Conservation (phyloP, 2,329 filamentous ascomycete species). For the Aspergillus arachidicola region DNA sequence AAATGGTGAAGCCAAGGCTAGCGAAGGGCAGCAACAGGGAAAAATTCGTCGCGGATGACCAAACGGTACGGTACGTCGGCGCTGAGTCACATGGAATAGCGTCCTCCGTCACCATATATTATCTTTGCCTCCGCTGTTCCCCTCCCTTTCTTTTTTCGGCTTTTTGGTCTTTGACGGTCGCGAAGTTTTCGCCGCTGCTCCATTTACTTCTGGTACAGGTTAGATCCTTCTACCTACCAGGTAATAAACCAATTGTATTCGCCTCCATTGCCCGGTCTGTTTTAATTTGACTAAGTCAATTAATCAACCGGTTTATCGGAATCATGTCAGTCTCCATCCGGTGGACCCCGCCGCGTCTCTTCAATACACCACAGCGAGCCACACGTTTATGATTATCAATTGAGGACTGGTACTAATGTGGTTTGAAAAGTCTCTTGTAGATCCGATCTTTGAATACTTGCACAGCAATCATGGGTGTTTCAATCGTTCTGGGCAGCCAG, state of each 20-base stretch:
- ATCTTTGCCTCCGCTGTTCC: conserved; percentile 18
- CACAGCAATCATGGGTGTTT: conserved; percentile 35
- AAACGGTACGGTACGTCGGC: conserved; percentile 1
- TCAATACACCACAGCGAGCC: neutral
- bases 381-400: neutral
- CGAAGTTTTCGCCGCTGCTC: conserved; percentile 30
- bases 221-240: conserved; percentile 6
- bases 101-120: conserved; percentile 14
- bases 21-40: neutral
- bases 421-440: neutral
- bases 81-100: conserved; percentile 4
- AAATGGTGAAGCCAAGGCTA: neutral
- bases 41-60: neutral
- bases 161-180: conserved; percentile 32
- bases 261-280: conserved; percentile 1
- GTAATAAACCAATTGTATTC: neutral
- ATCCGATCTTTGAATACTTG: neutral
- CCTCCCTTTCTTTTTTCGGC: conserved; percentile 26
- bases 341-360: neutral
- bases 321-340: neutral
- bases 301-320: neutral
- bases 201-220: conserved; percentile 17
- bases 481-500: conserved; percentile 50
- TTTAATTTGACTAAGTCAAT: neutral
- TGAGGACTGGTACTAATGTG: neutral